Conservation (phyloP, 2,329 filamentous ascomycete species). For the Hymenoscyphus occultus region DNA sequence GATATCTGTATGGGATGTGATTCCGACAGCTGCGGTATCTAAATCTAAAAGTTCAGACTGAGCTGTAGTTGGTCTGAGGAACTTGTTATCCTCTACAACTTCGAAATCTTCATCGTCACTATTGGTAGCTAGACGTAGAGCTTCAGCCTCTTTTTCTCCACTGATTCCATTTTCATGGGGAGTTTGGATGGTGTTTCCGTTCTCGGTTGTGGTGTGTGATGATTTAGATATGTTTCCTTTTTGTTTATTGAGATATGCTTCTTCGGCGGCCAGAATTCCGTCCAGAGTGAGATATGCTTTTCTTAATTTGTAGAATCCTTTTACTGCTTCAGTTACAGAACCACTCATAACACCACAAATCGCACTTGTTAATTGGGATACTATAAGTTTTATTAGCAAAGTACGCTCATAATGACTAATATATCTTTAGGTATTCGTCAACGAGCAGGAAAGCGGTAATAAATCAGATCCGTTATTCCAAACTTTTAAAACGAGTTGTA, state of each 20-base stretch:
- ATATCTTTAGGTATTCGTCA: no score
- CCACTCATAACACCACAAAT: conserved; percentile 89
- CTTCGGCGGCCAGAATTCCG: conserved; percentile 72
- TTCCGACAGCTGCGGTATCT: conserved; percentile 54
- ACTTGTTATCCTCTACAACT: conserved; percentile 7
- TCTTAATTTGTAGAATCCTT: conserved; percentile 87
- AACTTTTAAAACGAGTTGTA: no score
- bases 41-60: conserved; percentile 30
- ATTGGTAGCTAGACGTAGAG: not conserved
- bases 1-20: conserved; percentile 73
- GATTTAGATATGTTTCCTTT: conserved; percentile 9
- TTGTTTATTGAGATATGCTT: conserved; percentile 45
- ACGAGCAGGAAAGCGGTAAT: no score
- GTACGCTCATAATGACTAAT: no score
- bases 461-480: no score
- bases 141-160: conserved; percentile 5
- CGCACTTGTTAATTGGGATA: conserved; percentile 85
- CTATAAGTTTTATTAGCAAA: conserved; percentile 16
- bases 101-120: not conserved
- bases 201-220: not conserved
- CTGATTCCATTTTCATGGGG: conserved; percentile 3
- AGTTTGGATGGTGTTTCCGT: not conserved
- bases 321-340: conserved; percentile 85
- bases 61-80: conserved; percentile 19
- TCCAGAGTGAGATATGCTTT: conserved; percentile 86